phyloP scores from a whole-genome alignment of 768 basidiomycete species.

The Pleurotus citrinopileatus region DNA sequence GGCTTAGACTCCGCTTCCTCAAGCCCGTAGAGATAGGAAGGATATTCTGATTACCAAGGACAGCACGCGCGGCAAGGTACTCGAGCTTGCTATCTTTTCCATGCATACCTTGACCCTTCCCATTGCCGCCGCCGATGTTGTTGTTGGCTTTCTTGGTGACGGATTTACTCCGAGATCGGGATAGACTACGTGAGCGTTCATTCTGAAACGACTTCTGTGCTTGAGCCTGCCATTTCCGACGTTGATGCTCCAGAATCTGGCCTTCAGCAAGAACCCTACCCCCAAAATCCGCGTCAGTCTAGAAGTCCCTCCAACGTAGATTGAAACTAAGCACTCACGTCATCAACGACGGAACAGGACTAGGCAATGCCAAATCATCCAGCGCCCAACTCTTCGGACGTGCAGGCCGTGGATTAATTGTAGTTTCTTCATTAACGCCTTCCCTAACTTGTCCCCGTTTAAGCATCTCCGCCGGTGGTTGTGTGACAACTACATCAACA shows the following conservation, averaged over 20 bases:
- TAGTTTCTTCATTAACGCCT: background rate
- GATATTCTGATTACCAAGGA: constrained; percentile 61
- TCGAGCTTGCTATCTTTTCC: constrained; percentile 38
- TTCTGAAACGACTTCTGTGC: constrained; percentile 66
- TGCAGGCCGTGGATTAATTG: constrained; percentile 20
- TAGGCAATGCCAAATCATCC: constrained; percentile 57
- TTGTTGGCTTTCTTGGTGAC: constrained; percentile 34
- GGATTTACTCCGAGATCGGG: constrained; percentile 62
- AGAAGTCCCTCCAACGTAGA: background rate
- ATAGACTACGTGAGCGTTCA: constrained; percentile 56
- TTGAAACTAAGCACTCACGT: constrained; percentile 30
- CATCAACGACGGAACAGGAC: constrained; percentile 57
- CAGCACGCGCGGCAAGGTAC: constrained; percentile 62
- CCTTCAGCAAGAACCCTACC: constrained; percentile 67
- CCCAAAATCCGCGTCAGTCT: constrained; percentile 6
- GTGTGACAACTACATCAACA: too few species aligned
- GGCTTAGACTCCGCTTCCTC: constrained; percentile 12
- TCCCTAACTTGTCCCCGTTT: background rate
- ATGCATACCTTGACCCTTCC: constrained; percentile 22
- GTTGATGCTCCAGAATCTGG: constrained; percentile 55
- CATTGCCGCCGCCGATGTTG: background rate
- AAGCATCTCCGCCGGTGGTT: too few species aligned
- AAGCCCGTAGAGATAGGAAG: constrained; percentile 37
- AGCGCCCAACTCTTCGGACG: constrained; percentile 59
- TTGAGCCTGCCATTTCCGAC: constrained; percentile 63